Evolutionary conservation across 345 rosid genomes (phyloP), one percentile per base, ranked within the genome.

Genomic region (Moringa oleifera): DNA sequence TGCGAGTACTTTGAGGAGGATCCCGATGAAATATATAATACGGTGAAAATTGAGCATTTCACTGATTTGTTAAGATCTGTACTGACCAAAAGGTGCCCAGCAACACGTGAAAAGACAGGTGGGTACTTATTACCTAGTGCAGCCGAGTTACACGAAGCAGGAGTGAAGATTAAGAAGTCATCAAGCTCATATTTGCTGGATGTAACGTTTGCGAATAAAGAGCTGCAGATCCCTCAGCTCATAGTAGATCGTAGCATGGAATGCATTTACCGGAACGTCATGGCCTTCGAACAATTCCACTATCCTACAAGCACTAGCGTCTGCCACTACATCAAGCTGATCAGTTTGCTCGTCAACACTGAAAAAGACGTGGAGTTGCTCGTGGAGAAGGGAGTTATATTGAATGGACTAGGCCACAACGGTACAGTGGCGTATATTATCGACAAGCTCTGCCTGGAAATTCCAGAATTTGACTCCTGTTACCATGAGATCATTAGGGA

Each of bases 271-370:
- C 65, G 79, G 19, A 75, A 64, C 8, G 0, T 75, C 16, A 75
- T 76, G 62, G 76, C 80, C 20, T 62, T 76, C 2, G 77, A 68
- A 55, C 71, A 62, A 57, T 65, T 61, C 15, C 77, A 58, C 61
- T 72, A 76, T 31, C 56, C 65, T 22, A 0, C 0, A 0, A 1
- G 31, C 11, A 37, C 68, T 6, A 52, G 15, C 56, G 47, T 72
- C 22, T 64, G 68, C 59, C 51, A 68, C 33, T 76, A 68, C 49
- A 21, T 72, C 0, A 0, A 18, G 11, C 28, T 77, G 13, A 59
- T 70, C 68, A 71, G 73, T 64, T 70, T 47, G 15, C 78, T 77
- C 22, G 50, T 73, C 1, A 65, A 73, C 25, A 61, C 66, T 0
- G 60, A 37, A 0, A 25, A 45, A 12, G 78, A 71, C 10, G 71